phyloP scores from a whole-genome alignment of 2,329 filamentous ascomycete species.

The Cladosporium austrohemisphaericum region DNA sequence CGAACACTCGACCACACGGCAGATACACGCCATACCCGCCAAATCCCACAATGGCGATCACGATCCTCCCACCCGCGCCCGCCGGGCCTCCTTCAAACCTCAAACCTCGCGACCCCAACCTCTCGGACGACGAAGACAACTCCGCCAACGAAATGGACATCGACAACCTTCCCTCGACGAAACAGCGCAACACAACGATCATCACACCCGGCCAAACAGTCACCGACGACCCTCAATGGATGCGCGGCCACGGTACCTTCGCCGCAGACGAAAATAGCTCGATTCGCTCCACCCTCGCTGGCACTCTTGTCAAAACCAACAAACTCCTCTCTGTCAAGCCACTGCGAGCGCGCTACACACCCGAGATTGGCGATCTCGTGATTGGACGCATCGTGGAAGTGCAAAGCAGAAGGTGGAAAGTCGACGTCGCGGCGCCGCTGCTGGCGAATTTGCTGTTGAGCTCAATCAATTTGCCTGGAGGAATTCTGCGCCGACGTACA shows the following conservation, averaged over 20 bases:
- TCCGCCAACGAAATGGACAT: slow-evolving; percentile 36
- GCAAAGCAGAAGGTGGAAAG: slow-evolving; percentile 89
- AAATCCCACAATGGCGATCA: slow-evolving; percentile 51
- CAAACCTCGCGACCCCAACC: slow-evolving; percentile 24
- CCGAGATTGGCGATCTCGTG: slow-evolving; percentile 93
- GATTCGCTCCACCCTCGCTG: slow-evolving; percentile 87
- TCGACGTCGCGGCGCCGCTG: slow-evolving; percentile 85
- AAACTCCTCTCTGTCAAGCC: slow-evolving; percentile 91
- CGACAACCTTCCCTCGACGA: slow-evolving; percentile 47
- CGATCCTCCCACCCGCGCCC: slow-evolving; percentile 53
- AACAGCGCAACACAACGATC: slow-evolving; percentile 46
- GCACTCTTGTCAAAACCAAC: slow-evolving; percentile 88
- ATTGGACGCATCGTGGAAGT: slow-evolving; percentile 92
- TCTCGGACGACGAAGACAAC: slow-evolving; percentile 27
- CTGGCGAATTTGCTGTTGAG: slow-evolving; percentile 81
- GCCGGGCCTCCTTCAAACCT: slow-evolving; percentile 28
- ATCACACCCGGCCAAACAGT: slow-evolving; percentile 87
- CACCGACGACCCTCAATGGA: slow-evolving; percentile 93
- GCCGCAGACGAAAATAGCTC: slow-evolving; percentile 58
- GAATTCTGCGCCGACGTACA: slow-evolving; percentile 84
- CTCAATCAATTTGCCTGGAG: slow-evolving; percentile 90
- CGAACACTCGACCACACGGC: not conserved
- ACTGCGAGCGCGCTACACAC: slow-evolving; percentile 85
- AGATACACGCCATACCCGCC: not conserved
- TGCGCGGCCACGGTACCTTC: slow-evolving; percentile 95